Evolutionary conservation across 371 early-diverging fungal genomes (phyloP).

Genomic region (Syncephalastrum monosporum): DNA sequence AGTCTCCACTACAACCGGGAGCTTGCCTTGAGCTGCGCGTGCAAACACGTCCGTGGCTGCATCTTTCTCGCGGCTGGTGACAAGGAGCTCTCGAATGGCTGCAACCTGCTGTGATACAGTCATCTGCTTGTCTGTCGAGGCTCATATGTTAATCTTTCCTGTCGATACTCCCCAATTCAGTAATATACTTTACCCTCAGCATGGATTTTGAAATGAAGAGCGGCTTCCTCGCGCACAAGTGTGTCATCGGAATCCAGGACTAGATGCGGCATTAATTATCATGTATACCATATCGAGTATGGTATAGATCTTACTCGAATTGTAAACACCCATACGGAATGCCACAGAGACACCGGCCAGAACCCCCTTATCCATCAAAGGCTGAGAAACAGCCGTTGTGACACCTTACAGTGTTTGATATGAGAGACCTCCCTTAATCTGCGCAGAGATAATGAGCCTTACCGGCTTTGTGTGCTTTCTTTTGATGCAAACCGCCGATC

Average conservation of each 20-base stretch:
- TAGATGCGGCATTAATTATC: conserved; percentile 1
- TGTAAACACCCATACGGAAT: conserved; percentile 54
- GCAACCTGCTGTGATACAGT: conserved; percentile 70
- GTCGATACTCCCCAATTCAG: neutral
- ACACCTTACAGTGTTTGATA: conserved; percentile 30
- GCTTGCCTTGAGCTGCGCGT: conserved; percentile 57
- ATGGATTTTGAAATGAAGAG: conserved; percentile 55
- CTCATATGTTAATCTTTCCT: neutral
- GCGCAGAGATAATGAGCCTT: conserved; percentile 1
- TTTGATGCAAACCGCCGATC: conserved; percentile 56
- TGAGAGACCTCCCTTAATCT: too few relatives aligned
- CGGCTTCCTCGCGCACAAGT: conserved; percentile 59
- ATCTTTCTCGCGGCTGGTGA: conserved; percentile 26
- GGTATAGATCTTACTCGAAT: conserved; percentile 26
- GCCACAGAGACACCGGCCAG: conserved; percentile 59
- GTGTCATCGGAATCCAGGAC: conserved; percentile 43
- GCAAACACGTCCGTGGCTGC: conserved; percentile 32
- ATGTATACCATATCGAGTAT: neutral
- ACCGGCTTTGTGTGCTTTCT: conserved; percentile 67
- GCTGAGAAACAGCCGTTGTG: conserved; percentile 54
- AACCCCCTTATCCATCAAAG: conserved; percentile 27
- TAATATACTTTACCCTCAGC: conserved; percentile 18
- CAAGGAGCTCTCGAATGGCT: conserved; percentile 51
- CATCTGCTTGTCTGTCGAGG: conserved; percentile 8
- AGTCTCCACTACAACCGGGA: conserved; percentile 65